These are phyloP conservation scores for Pichia sp. DNA, from an alignment of 1,139 yeast species.

Conservation along the genomic window DNA sequence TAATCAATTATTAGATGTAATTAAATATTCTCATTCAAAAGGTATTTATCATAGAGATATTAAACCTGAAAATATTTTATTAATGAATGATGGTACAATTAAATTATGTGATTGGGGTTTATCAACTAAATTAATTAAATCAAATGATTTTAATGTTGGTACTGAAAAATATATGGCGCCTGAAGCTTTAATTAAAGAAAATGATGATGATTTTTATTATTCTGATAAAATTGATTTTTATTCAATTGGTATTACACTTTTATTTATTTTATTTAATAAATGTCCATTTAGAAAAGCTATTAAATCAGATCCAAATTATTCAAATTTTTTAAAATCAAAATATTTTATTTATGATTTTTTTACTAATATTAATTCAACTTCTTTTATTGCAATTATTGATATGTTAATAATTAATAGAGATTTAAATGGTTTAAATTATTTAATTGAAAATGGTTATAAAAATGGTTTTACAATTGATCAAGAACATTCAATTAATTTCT, in stretches of 20 bases:
- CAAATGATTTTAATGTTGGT: slow-evolving; percentile 45
- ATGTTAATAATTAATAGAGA: slow-evolving; percentile 25
- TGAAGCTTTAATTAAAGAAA: slow-evolving; percentile 45
- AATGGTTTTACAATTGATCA: slow-evolving; percentile 29
- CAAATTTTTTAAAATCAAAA: slow-evolving; percentile 22
- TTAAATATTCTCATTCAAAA: slow-evolving; percentile 37
- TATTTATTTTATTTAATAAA: slow-evolving; percentile 45
- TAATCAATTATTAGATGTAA: slow-evolving; percentile 37
- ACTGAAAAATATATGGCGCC: slow-evolving; percentile 58
- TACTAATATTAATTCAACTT: slow-evolving; percentile 23
- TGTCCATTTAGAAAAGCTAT: slow-evolving; percentile 31
- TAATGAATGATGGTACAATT: slow-evolving; percentile 38
- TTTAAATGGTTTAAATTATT: slow-evolving; percentile 18
- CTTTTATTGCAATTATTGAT: slow-evolving; percentile 25
- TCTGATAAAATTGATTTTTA: slow-evolving; percentile 69
- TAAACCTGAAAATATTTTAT: slow-evolving; percentile 49
- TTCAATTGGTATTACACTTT: slow-evolving; percentile 70
- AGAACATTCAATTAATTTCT: slow-evolving; percentile 24
- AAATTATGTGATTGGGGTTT: slow-evolving; percentile 57
- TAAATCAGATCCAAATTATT: slow-evolving; percentile 24
- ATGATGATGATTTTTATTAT: slow-evolving; percentile 39
- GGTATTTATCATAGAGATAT: slow-evolving; percentile 49
- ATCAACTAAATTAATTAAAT: slow-evolving; percentile 36
- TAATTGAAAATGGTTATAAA: slow-evolving; percentile 18
- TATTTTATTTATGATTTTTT: slow-evolving; percentile 29